Percentiles rank a stretch among this genome's conserved stretches.
These are phyloP conservation scores for Myotisia sp. DNA, from an alignment of 2,329 filamentous ascomycete species.

Conservation along the genomic window DNA sequence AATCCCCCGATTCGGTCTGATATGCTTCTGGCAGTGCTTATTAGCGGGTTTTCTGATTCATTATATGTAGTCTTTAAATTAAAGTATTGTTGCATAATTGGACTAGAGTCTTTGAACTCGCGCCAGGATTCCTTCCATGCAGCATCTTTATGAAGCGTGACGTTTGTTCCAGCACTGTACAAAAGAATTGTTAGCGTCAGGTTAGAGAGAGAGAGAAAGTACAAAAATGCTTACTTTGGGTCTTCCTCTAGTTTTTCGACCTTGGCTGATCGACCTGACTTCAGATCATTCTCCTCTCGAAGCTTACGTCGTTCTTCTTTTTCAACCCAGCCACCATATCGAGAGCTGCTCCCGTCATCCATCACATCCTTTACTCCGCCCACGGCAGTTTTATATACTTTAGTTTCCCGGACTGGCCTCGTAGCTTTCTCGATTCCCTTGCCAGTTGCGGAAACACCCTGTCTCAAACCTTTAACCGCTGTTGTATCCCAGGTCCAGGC, in stretches of 20 bases:
- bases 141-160: conserved; percentile 92
- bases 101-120: conserved; percentile 82
- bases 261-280: conserved; percentile 34
- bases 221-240: conserved; percentile 52
- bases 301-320: conserved; percentile 81
- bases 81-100: conserved; percentile 77
- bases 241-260: conserved; percentile 62
- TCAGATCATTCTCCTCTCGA: conserved; percentile 53
- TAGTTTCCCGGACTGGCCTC: conserved; percentile 80
- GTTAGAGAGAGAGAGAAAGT: conserved; percentile 13
- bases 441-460: conserved; percentile 72
- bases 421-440: conserved; percentile 88
- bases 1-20: conserved; percentile 87
- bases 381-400: conserved; percentile 62
- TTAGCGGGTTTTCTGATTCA: conserved; percentile 92
- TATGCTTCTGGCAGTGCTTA: conserved; percentile 84
- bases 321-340: conserved; percentile 93
- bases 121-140: conserved; percentile 98
- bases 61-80: conserved; percentile 75
- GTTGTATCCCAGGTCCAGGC: conserved; percentile 95
- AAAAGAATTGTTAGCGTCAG: conserved; percentile 18
- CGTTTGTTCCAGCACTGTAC: conserved; percentile 72
- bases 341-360: conserved; percentile 88
- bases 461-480: conserved; percentile 79
- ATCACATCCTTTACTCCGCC: conserved; percentile 80